phyloP scores from a whole-genome alignment of 768 basidiomycete species.

The Boletus rubroflammeus region DNA sequence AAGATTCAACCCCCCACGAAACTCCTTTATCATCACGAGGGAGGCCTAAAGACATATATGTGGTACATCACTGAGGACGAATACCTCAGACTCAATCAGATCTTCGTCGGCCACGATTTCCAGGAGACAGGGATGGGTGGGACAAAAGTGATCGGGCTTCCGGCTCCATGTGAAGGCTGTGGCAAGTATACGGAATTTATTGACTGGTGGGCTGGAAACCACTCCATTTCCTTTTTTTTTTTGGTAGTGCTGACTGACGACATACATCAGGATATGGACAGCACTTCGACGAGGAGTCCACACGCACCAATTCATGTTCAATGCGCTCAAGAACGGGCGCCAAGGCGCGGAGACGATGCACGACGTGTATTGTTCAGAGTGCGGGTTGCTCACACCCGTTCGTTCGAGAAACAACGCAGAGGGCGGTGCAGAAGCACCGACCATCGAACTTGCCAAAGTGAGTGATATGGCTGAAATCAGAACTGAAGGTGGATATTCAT shows the following conservation, averaged over 20 bases:
- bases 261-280: slow-evolving; percentile 4
- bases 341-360: slow-evolving; percentile 15
- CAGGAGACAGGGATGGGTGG: not conserved
- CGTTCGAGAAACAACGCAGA: slow-evolving; percentile 9
- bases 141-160: not conserved
- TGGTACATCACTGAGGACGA: not conserved
- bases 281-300: slow-evolving; percentile 12
- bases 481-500: not conserved
- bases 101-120: not conserved
- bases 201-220: not conserved
- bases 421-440: slow-evolving; percentile 8
- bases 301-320: slow-evolving; percentile 11
- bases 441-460: slow-evolving; percentile 4
- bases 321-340: slow-evolving; percentile 3
- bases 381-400: slow-evolving; percentile 5
- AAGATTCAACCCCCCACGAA: not conserved
- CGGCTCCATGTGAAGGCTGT: not conserved
- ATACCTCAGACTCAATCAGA: not conserved
- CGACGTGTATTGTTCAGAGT: slow-evolving; percentile 14
- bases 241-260: not conserved
- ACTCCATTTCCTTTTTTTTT: not conserved
- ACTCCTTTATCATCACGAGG: not conserved
- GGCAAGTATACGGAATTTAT: not conserved
- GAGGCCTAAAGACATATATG: not conserved
- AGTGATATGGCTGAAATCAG: not conserved